These are phyloP conservation scores for Scheffersomyces ergatensis DNA, from an alignment of 805 yeast species.

Conservation along the genomic window DNA sequence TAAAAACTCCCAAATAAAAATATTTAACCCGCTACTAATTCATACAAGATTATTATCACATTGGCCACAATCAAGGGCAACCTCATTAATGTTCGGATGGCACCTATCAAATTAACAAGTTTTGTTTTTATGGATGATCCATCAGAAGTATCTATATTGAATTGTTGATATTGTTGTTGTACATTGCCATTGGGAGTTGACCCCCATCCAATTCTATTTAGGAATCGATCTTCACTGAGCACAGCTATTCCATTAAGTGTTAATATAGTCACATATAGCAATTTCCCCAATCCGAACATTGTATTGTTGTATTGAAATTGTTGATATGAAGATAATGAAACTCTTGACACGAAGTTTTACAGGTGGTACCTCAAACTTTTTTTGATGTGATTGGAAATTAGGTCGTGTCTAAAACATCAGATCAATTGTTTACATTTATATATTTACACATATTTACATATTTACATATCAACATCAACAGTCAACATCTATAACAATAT, in stretches of 20 bases:
- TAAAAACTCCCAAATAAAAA: too few relatives aligned
- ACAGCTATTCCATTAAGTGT: slow-evolving; percentile 75
- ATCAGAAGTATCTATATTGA: slow-evolving; percentile 46
- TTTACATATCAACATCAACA: too few relatives aligned
- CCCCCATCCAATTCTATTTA: slow-evolving; percentile 54
- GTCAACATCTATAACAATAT: too few relatives aligned
- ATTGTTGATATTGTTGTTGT: slow-evolving; percentile 23
- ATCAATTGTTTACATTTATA: too few relatives aligned
- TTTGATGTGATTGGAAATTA: too few relatives aligned
- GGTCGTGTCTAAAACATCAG: too few relatives aligned
- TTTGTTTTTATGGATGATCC: slow-evolving; percentile 45
- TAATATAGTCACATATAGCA: slow-evolving; percentile 55
- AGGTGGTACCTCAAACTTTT: too few relatives aligned
- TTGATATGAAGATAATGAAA: too few relatives aligned
- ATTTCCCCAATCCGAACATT: slow-evolving; percentile 62
- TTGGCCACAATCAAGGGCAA: slow-evolving; percentile 72
- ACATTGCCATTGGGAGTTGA: slow-evolving; percentile 13
- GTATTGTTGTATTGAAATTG: background rate
- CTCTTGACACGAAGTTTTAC: too few relatives aligned
- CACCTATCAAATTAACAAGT: slow-evolving; percentile 63
- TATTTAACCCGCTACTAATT: slow-evolving; percentile 68
- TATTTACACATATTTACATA: too few relatives aligned
- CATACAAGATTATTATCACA: slow-evolving; percentile 64
- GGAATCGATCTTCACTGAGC: slow-evolving; percentile 74
- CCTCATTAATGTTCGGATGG: slow-evolving; percentile 73